A percentile compares a stretch with the other conserved stretches of the same genome.
phyloP scores from a whole-genome alignment of 768 basidiomycete species.

The Dictyophora rubrovolvata region DNA sequence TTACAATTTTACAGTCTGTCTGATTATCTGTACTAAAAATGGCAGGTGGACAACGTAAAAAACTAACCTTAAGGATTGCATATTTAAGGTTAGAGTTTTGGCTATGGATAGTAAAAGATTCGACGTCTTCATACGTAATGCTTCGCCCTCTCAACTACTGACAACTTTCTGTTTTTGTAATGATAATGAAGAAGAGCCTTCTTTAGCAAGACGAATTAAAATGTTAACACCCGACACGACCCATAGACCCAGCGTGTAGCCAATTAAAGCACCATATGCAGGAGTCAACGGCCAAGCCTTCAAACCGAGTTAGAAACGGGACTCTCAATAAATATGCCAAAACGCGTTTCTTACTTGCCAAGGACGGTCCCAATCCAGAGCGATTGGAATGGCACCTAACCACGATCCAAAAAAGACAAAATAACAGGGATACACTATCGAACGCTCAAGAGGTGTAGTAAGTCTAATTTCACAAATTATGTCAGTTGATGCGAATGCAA shows the following conservation, averaged over 20 bases:
- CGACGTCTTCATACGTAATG: no score
- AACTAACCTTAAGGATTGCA: no score
- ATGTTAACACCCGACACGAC: background rate
- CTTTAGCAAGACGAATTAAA: background rate
- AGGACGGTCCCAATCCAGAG: slow-evolving; percentile 93
- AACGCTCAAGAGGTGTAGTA: slow-evolving; percentile 62
- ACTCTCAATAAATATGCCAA: background rate
- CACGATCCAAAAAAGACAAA: slow-evolving; percentile 70
- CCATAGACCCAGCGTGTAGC: slow-evolving; percentile 55
- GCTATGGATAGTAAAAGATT: no score
- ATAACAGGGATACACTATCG: slow-evolving; percentile 67
- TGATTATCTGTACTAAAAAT: no score
- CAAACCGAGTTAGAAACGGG: slow-evolving; percentile 4
- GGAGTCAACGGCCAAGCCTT: slow-evolving; percentile 81
- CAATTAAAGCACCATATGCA: slow-evolving; percentile 58
- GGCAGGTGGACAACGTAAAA: no score
- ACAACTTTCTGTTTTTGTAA: background rate
- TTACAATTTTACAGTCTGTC: no score
- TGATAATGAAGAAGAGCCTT: background rate
- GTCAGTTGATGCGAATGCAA: background rate
- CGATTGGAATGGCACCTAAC: slow-evolving; percentile 74
- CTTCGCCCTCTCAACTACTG: no score
- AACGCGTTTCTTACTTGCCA: slow-evolving; percentile 68
- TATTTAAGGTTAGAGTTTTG: no score
- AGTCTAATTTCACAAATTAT: slow-evolving; percentile 24